phyloP scores from a whole-genome alignment of 2,329 filamentous ascomycete species.

The Rutstroemia sp. region DNA sequence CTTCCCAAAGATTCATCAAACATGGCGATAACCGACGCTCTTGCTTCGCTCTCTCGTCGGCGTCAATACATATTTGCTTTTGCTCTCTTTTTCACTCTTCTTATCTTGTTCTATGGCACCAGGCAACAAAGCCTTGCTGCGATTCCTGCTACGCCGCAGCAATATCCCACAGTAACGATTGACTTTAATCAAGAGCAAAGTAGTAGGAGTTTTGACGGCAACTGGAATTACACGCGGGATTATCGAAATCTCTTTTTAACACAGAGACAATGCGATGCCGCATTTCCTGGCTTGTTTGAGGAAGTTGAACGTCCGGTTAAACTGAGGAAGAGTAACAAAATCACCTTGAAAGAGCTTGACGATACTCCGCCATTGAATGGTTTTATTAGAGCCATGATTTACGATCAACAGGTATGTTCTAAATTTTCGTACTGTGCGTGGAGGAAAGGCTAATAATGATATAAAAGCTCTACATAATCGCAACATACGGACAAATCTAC shows the following conservation, averaged over 20 bases:
- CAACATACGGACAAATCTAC: conserved; percentile 4
- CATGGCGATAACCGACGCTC: not conserved
- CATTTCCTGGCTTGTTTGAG: conserved; percentile 11
- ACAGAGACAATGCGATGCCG: conserved; percentile 8
- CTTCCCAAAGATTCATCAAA: not conserved
- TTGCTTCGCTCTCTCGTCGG: not conserved
- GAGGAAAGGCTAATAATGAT: not conserved
- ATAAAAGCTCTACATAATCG: conserved; percentile 2
- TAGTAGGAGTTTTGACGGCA: not conserved
- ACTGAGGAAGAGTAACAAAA: not conserved
- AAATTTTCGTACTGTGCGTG: not conserved
- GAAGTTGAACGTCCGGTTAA: conserved; percentile 13
- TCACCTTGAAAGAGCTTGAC: conserved; percentile 2
- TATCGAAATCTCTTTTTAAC: conserved; percentile 5
- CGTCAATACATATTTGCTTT: not conserved
- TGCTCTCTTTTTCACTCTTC: not conserved
- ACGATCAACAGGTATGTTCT: conserved; percentile 9
- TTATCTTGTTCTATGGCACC: not conserved
- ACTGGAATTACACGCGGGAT: conserved; percentile 3
- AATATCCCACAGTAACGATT: not conserved
- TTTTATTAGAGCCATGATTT: conserved; percentile 7
- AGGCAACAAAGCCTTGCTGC: not conserved
- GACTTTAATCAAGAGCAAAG: not conserved
- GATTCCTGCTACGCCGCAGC: not conserved
- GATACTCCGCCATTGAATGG: conserved; percentile 2